Base-by-base conservation (phyloP, 2,329 filamentous ascomycete species). In the Coleophoma crateriformis region DNA sequence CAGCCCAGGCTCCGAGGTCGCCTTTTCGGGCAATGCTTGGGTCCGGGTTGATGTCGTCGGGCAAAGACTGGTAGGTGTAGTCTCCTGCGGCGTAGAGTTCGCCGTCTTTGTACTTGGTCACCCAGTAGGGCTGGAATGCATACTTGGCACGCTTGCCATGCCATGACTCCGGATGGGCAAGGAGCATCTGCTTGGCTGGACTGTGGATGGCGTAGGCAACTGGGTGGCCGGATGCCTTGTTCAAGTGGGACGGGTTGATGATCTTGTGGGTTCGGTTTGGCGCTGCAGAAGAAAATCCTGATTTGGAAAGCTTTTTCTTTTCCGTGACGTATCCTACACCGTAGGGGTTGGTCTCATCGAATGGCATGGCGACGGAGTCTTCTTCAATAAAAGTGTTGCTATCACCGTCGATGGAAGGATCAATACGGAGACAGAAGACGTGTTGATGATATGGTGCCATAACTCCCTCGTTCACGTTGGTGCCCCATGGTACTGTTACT, bases 131-230 rank as follows among this genome's bases (percentile, higher is more conserved):
- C 62, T 95, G 89, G 33, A 89, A 73, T 0, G 90, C 89, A 61
- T 96, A 96, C 0, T 87, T 89, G 2, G 90, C 90, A 15, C 91
- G 78, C 71, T 95, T 95, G 87, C 89, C 95, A 6, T 95, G 90
- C 35, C 95, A 68, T 3, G 87, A 83, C 7, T 84, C 83, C 50
- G 86, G 81, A 70, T 90, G 91, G 1, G 90, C 89, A 11, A 96
- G 71, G 19, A 96, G 71, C 1, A 77, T 71, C 0, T 90, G 87
- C 0, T 90, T 85, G 59, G 94, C 88, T 27, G 90, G 76, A 64
- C 86, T 90, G 42, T 95, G 88, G 3, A 96, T 80, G 73, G 95
- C 95, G 67, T 96, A 96, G 45, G 81, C 84, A 0, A 85, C 82
- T 0, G 89, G 88, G 70, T 91, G 94, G 65, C 87, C 82, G 66